Evolutionary conservation across 2,329 filamentous ascomycete species (phyloP).

Genomic region (Eutypella sp.): DNA sequence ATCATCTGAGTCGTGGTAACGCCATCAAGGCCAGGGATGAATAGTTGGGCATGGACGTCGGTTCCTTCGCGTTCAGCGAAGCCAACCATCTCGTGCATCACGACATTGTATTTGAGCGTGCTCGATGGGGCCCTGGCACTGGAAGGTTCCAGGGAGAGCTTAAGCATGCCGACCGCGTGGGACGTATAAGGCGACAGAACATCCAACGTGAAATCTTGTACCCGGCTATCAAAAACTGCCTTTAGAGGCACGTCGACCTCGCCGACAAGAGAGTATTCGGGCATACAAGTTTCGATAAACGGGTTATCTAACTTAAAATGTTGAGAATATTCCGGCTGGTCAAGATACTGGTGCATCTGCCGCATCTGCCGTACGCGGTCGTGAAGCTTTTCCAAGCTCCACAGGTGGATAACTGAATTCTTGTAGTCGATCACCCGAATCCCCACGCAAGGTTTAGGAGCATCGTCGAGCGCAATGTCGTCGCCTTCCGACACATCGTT

Average conservation of each 20-base stretch:
- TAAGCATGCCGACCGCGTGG: slow-evolving; percentile 84
- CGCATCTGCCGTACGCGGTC: slow-evolving; percentile 87
- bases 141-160: slow-evolving; percentile 86
- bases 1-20: slow-evolving; percentile 96
- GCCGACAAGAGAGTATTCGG: slow-evolving; percentile 85
- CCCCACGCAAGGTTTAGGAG: slow-evolving; percentile 84
- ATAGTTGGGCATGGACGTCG: slow-evolving; percentile 94
- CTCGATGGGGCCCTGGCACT: slow-evolving; percentile 87
- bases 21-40: slow-evolving; percentile 83
- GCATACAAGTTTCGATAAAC: slow-evolving; percentile 86
- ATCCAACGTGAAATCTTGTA: slow-evolving; percentile 90
- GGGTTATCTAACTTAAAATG: slow-evolving; percentile 91
- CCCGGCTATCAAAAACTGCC: slow-evolving; percentile 88
- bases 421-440: slow-evolving; percentile 89
- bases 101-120: slow-evolving; percentile 95
- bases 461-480: slow-evolving; percentile 73
- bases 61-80: slow-evolving; percentile 95
- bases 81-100: slow-evolving; percentile 93
- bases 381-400: slow-evolving; percentile 90
- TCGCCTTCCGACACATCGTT: slow-evolving; percentile 86
- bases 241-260: slow-evolving; percentile 89
- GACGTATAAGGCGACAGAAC: slow-evolving; percentile 89
- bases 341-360: slow-evolving; percentile 93
- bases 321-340: slow-evolving; percentile 89
- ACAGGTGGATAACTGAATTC: slow-evolving; percentile 78